phyloP scores from a whole-genome alignment of 225 moss, liverwort and hornwort genomes.

The Marchantia paleacea region DNA sequence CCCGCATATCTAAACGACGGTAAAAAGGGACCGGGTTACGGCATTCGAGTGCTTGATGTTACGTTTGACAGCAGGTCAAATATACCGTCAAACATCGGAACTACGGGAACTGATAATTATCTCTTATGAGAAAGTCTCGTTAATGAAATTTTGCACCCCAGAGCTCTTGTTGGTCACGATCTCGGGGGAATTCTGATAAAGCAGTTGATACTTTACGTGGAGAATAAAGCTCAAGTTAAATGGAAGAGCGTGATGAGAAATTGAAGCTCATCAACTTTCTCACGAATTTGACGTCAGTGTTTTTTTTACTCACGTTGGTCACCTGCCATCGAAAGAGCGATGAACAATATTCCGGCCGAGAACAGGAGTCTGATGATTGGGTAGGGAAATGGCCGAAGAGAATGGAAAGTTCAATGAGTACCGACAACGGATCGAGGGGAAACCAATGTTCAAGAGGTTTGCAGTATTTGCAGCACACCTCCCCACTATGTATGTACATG shows the following conservation, averaged over 20 bases:
- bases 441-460: neutral
- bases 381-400: neutral
- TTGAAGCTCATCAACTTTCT: neutral
- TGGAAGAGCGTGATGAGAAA: too few species aligned
- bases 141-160: neutral
- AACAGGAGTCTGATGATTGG: neutral
- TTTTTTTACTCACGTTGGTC: neutral
- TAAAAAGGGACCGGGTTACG: neutral
- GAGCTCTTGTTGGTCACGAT: conserved; percentile 6
- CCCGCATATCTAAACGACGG: neutral
- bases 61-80: neutral
- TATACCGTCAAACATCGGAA: too few species aligned
- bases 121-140: neutral
- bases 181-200: conserved; percentile 14
- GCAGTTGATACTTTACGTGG: neutral
- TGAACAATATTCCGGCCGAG: neutral
- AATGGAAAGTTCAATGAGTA: neutral
- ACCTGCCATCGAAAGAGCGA: neutral
- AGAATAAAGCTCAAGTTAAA: neutral
- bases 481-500: too few species aligned
- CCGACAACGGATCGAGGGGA: neutral
- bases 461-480: neutral
- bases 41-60: neutral
- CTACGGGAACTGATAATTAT: neutral
- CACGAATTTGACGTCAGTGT: neutral